Evolutionary conservation across 2,329 filamentous ascomycete species (phyloP), one percentile per base, ranked within the genome.

Genomic region (Alternaria triticina): DNA sequence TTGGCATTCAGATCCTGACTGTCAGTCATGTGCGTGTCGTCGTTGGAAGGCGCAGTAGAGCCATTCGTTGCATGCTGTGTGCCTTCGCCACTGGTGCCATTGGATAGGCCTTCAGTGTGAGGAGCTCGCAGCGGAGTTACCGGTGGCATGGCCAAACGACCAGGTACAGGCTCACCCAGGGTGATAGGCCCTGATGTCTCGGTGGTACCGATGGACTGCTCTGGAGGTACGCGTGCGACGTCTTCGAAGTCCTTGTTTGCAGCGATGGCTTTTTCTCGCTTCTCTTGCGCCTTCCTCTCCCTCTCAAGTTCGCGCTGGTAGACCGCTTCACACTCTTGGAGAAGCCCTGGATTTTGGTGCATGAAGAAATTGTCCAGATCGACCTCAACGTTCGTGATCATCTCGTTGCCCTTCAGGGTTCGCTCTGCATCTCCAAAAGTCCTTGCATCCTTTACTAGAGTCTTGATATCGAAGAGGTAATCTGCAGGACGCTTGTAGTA

Each of bases 401-500:
- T 89, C 81, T 99, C 96, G 63, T 96, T 97, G 1, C 93, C 94
- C 78, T 94, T 96, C 57, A 97, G 83, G 2, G 90, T 89, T 44
- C 93, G 87, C 66, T 97, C 91, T 71, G 90, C 89, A 73, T 98
- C 95, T n/a, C 91, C 92, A 61, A 90, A 87, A 11, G 89, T 90
- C 76, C 90, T 92, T 11, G 94, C 90, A 81, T 99, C 96, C 77
- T 93, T 95, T 22, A 91, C 90, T 6, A 99, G 83, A 36, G 90
- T 88, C 77, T 91, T 92, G 73, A 98, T 92, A 77, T 99, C 96
- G 44, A 90, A 89, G 54, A 97, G 82, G 76, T 97, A 99, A 77
- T 97, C 95, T 72, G 90, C 90, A 0, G 94, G 93, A 11, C 94
- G 89, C 71, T 94, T 93, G 80, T 99, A 99, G 81, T 93, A 99